phyloP scores from a whole-genome alignment of 176 grass and related monocot genomes.

The Oryza coarctata region DNA sequence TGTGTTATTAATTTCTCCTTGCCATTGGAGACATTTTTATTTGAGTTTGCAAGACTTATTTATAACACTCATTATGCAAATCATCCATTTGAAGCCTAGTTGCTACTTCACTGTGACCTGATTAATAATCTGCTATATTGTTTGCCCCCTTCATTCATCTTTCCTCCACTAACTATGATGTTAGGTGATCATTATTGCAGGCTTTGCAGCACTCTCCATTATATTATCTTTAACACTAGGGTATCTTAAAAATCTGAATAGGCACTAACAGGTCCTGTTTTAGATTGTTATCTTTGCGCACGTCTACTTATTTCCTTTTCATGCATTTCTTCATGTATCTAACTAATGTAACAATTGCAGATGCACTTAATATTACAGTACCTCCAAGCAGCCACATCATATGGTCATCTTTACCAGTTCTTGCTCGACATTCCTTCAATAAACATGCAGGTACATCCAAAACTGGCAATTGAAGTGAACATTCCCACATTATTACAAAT shows the following conservation, averaged over 20 bases:
- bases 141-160: slow-evolving; percentile 6
- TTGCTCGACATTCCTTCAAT: not conserved
- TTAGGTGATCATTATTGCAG: slow-evolving; percentile 9
- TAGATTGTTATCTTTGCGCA: not conserved
- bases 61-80: not conserved
- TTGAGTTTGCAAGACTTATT: not conserved
- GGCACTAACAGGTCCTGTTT: not conserved
- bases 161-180: not conserved
- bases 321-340: not conserved
- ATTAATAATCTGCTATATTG: slow-evolving; percentile 7
- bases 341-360: not conserved
- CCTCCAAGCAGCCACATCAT: not conserved
- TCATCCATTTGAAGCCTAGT: not conserved
- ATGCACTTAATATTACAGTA: slow-evolving; percentile 2
- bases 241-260: not conserved
- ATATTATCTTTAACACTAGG: not conserved
- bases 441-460: not conserved
- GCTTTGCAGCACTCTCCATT: not conserved
- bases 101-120: slow-evolving; percentile 11
- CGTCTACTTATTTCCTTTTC: slow-evolving; percentile 13
- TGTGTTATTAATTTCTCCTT: not conserved
- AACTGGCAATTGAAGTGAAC: slow-evolving; percentile 10
- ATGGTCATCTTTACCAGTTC: slow-evolving; percentile 1
- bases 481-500: not conserved
- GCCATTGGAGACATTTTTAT: not conserved